Evolutionary conservation across 805 yeast genomes (phyloP), one percentile per base, ranked within the genome.

Genomic region (Hanseniaspora clermontiae): DNA sequence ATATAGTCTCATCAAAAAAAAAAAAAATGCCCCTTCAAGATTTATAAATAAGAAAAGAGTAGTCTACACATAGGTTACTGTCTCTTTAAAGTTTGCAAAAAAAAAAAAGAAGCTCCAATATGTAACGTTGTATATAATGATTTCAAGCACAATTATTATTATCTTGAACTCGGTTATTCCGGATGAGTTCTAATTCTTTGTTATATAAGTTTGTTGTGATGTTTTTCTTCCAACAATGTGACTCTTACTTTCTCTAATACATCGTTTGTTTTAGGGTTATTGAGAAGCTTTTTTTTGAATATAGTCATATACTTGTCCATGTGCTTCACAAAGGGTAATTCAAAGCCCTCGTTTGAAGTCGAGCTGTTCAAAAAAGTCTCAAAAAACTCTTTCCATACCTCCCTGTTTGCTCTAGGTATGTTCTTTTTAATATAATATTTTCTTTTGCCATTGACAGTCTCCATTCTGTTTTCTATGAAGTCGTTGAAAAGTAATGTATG

Each of bases 401-500:
- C 55, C 29, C 55, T 43, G 14, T 31, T 27, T 1, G 79, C 81
- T 37, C 68, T 73, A 60, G 84, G 83, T 95, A 95, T 85, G 63
- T 85, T 86, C 47, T 93, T 68, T 63, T 83, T 86, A 24, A 86
- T 71, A 0, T 76, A 65, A 37, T 72, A 73, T 8, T 68, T 61
- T 20, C 84, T 61, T n/a, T 64, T 67, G 2, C 36, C 34, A 36
- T 43, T 37, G 2, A 31, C 40, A 12, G 61, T 58, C 27, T 66
- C 60, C 19, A 65, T 63, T 1, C 65, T 66, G 0, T 78, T 72
- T 49, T 77, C 77, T 32, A 88, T 82, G 56, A 76, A 75, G 14
- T 74, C 71, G 0, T 95, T 95, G 71, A 82, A 88, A 17, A 89
- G 70, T 75, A 89, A 69, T 0, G 82, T 75, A 63, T 88, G 91